Conservation (phyloP, 352 stramenopile genomes). For the Globisporangium radiosum region DNA sequence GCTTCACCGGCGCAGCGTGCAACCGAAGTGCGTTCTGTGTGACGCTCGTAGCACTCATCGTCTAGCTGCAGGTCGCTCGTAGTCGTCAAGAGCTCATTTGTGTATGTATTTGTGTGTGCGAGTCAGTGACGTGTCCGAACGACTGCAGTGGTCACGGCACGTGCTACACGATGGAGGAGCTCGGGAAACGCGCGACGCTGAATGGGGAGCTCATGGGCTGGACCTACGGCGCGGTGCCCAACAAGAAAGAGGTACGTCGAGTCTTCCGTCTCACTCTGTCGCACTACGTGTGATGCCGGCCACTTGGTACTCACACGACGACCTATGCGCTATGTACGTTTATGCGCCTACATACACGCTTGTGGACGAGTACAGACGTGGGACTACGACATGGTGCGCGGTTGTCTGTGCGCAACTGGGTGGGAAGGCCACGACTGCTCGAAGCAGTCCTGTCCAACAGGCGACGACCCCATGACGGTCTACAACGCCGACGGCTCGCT, state of each 20-base stretch:
- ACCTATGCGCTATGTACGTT: not conserved
- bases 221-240: constrained; percentile 60
- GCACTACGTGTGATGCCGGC: too few relatives aligned
- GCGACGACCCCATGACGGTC: constrained; percentile 83
- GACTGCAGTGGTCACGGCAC: constrained; percentile 78
- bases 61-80: too few relatives aligned
- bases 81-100: too few relatives aligned
- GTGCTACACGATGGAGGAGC: constrained; percentile 77
- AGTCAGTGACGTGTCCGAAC: constrained; percentile 46
- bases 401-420: constrained; percentile 81
- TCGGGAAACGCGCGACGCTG: constrained; percentile 40
- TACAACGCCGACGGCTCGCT: constrained; percentile 18
- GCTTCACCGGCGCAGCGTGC: constrained; percentile 68
- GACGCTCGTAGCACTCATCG: too few relatives aligned
- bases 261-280: not conserved
- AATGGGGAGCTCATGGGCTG: constrained; percentile 54
- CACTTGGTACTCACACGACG: too few relatives aligned
- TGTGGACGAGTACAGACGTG: constrained; percentile 33
- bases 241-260: constrained; percentile 51
- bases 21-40: constrained; percentile 35
- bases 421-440: constrained; percentile 90
- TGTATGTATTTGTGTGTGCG: too few relatives aligned
- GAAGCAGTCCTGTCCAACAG: constrained; percentile 79
- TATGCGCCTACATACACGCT: not conserved
- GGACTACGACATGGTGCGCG: constrained; percentile 85